A percentile compares a stretch with the other conserved stretches of the same genome.
Conservation (phyloP, 371 early-diverging fungal species). For the Apophysomyces elegans region DNA sequence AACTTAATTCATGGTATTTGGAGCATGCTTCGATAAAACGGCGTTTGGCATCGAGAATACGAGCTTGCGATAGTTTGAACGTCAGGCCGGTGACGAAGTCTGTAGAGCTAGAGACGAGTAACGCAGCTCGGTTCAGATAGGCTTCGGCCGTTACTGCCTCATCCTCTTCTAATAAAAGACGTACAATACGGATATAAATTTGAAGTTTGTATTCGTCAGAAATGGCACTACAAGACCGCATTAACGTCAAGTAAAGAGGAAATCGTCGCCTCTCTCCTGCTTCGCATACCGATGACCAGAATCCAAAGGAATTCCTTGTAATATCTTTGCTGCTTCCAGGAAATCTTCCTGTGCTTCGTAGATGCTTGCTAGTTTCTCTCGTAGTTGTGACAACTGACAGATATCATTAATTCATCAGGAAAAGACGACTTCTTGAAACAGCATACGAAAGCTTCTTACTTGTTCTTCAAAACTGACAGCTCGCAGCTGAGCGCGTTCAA, state of each 20-base stretch:
- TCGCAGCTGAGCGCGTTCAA: conserved; percentile 66
- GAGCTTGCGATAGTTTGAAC: conserved; percentile 82
- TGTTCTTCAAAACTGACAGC: conserved; percentile 90
- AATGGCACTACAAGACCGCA: conserved; percentile 53
- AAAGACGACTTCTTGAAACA: neutral
- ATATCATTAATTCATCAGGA: neutral
- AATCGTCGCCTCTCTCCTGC: no score
- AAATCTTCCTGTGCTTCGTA: conserved; percentile 81
- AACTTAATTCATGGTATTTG: conserved; percentile 85
- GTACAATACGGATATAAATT: conserved; percentile 85
- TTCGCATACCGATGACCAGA: conserved; percentile 76
- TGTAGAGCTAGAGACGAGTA: conserved; percentile 63
- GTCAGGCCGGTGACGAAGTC: conserved; percentile 58
- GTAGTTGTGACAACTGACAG: conserved; percentile 68
- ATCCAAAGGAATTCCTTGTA: conserved; percentile 86
- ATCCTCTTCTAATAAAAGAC: conserved; percentile 83
- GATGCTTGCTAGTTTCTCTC: conserved; percentile 75
- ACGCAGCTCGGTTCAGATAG: conserved; percentile 81
- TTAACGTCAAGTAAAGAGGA: neutral
- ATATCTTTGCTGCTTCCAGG: conserved; percentile 76
- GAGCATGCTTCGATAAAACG: conserved; percentile 85
- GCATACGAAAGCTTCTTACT: conserved; percentile 40
- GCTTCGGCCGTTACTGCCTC: conserved; percentile 82
- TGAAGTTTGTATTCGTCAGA: conserved; percentile 79
- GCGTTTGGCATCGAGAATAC: conserved; percentile 85